phyloP scores from a whole-genome alignment of 2,329 filamentous ascomycete genomes.

The Colletotrichum sp. region DNA sequence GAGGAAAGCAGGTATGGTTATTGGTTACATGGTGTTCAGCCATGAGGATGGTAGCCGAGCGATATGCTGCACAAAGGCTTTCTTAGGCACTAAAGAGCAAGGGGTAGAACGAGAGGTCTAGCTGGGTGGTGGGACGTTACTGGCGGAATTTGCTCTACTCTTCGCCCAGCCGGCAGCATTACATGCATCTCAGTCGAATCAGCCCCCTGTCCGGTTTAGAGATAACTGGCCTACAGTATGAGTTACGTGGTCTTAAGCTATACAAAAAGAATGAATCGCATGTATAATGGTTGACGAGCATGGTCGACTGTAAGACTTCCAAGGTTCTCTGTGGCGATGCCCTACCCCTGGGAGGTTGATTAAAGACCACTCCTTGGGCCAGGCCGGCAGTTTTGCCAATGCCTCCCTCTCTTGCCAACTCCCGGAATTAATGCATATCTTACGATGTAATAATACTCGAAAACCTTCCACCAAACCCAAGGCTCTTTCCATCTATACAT shows the following conservation, averaged over 20 bases:
- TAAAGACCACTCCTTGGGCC: background rate
- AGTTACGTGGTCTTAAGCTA: background rate
- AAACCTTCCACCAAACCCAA: background rate
- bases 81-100: background rate
- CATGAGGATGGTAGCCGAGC: background rate
- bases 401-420: background rate
- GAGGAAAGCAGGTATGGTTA: background rate
- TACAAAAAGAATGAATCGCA: background rate
- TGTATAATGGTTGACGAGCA: background rate
- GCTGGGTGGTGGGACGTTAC: background rate
- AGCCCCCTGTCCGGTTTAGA: accelerated
- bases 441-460: background rate
- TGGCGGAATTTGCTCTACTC: background rate
- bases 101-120: background rate
- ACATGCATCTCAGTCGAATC: background rate
- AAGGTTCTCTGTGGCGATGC: background rate
- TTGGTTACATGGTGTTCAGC: background rate
- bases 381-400: background rate
- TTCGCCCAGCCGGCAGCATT: background rate
- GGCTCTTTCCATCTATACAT: background rate
- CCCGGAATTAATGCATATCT: background rate
- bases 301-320: background rate
- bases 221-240: background rate
- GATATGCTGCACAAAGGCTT: background rate
- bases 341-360: background rate